Conservation (phyloP, 306 rosid species). For the Vigna mungo region DNA sequence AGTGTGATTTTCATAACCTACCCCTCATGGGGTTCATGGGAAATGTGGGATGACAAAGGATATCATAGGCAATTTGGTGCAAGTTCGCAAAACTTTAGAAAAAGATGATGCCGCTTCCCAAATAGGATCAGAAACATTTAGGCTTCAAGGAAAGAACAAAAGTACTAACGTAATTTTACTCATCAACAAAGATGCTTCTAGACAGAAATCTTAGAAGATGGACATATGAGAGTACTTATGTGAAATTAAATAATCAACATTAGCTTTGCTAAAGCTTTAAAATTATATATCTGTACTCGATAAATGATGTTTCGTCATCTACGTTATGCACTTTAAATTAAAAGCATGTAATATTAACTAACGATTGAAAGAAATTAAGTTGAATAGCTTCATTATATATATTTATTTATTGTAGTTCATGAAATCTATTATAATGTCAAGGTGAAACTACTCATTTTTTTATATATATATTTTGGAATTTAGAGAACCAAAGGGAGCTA, state of each 20-base stretch:
- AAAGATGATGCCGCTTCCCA: constrained; percentile 27
- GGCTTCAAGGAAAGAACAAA: constrained; percentile 39
- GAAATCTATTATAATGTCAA: not conserved
- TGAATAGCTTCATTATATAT: not conserved
- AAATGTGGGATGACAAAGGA: constrained; percentile 9
- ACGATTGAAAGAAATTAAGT: not conserved
- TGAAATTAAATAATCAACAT: not conserved
- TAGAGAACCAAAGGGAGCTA: not conserved
- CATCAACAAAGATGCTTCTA: constrained; percentile 21
- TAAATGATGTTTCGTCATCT: not conserved
- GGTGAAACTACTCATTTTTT: not conserved
- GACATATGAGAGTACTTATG: not conserved
- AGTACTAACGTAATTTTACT: not conserved
- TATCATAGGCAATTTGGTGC: constrained; percentile 28
- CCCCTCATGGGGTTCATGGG: constrained; percentile 25
- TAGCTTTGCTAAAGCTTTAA: not conserved
- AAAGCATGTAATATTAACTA: not conserved
- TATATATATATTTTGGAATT: not conserved
- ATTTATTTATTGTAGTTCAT: not conserved
- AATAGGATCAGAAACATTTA: constrained; percentile 3
- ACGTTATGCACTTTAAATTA: not conserved
- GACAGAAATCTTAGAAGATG: not conserved
- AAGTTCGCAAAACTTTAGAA: constrained; percentile 5
- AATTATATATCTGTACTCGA: not conserved
- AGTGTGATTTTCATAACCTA: constrained; percentile 36